Evolutionary conservation across 2,329 filamentous ascomycete genomes (phyloP).

Genomic region (Myriosclerotinia duriaeana): DNA sequence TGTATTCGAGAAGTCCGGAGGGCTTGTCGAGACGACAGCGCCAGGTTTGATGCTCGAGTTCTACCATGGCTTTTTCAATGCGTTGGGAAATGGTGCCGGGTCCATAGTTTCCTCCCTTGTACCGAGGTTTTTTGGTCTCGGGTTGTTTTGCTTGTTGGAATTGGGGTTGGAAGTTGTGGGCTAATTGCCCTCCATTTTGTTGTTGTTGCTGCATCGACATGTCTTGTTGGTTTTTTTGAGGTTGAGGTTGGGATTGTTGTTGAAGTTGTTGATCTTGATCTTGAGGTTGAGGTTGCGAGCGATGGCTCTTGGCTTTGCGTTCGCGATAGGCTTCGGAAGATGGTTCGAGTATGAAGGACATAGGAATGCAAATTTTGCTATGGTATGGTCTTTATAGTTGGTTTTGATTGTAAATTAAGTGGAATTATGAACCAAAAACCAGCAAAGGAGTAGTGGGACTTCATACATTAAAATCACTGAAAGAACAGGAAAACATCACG

Average conservation of each 20-base stretch:
- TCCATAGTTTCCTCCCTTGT: conserved; percentile 23
- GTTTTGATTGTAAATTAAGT: background rate
- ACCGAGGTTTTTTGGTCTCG: conserved; percentile 14
- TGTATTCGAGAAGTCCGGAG: conserved; percentile 20
- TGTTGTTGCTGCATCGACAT: conserved; percentile 20
- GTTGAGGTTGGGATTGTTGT: background rate
- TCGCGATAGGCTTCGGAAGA: conserved; percentile 23
- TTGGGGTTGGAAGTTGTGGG: conserved; percentile 16
- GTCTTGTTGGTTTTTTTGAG: background rate
- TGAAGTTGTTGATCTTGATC: conserved; percentile 16
- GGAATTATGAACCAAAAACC: conserved; percentile 3
- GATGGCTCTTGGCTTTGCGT: conserved; percentile 18
- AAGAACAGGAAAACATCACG: conserved; percentile 19
- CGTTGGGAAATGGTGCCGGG: conserved; percentile 21
- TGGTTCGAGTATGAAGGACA: conserved; percentile 22
- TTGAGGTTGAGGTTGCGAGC: conserved; percentile 13
- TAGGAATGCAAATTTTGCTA: background rate
- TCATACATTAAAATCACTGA: conserved; percentile 10
- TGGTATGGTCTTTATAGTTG: conserved; percentile 15
- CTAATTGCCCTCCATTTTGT: conserved; percentile 3
- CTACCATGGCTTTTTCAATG: conserved; percentile 19
- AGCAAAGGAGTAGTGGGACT: background rate
- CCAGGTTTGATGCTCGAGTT: conserved; percentile 23
- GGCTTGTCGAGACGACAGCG: conserved; percentile 23
- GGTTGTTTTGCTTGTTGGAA: conserved; percentile 19